A percentile compares a stretch with the other conserved stretches of the same genome.
Conservation (phyloP, 352 stramenopile species). For the Pythium brassicae region DNA sequence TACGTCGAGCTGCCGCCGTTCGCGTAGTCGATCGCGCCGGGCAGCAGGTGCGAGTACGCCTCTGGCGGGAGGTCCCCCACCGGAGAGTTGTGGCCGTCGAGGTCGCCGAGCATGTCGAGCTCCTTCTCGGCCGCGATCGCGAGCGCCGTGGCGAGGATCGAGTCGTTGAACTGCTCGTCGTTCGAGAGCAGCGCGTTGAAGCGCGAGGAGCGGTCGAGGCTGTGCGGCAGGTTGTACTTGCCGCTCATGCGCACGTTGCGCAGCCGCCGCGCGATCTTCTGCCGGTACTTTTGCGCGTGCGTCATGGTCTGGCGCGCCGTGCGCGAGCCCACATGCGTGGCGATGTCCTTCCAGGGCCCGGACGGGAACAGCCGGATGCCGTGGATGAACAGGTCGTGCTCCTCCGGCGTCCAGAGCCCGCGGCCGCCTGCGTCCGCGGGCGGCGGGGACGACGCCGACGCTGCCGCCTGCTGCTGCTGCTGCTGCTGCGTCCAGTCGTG, state of each 20-base stretch:
- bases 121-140: slow-evolving; percentile 68
- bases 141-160: slow-evolving; percentile 69
- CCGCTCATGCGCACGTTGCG: slow-evolving; percentile 67
- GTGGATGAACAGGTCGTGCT: slow-evolving; percentile 70
- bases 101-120: slow-evolving; percentile 56
- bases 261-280: slow-evolving; percentile 74
- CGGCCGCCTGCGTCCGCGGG: slow-evolving; percentile 15
- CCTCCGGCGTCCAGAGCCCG: slow-evolving; percentile 68
- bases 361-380: slow-evolving; percentile 77
- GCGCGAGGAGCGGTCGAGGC: slow-evolving; percentile 60
- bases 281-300: slow-evolving; percentile 81
- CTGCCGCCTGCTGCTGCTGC: slow-evolving; percentile 14
- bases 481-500: slow-evolving; percentile 11
- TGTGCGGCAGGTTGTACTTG: slow-evolving; percentile 62
- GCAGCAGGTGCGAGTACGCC: slow-evolving; percentile 51
- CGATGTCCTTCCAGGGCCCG: slow-evolving; percentile 77
- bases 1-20: slow-evolving; percentile 38
- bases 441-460: slow-evolving; percentile 14
- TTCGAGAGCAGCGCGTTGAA: slow-evolving; percentile 67
- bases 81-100: slow-evolving; percentile 26
- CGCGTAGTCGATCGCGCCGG: slow-evolving; percentile 42
- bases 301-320: slow-evolving; percentile 79
- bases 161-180: slow-evolving; percentile 80
- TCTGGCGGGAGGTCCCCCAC: slow-evolving; percentile 25
- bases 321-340: slow-evolving; percentile 58